Evolutionary conservation across 202 grass and related monocot genomes (phyloP).

Genomic region (Eragrostis tef): DNA sequence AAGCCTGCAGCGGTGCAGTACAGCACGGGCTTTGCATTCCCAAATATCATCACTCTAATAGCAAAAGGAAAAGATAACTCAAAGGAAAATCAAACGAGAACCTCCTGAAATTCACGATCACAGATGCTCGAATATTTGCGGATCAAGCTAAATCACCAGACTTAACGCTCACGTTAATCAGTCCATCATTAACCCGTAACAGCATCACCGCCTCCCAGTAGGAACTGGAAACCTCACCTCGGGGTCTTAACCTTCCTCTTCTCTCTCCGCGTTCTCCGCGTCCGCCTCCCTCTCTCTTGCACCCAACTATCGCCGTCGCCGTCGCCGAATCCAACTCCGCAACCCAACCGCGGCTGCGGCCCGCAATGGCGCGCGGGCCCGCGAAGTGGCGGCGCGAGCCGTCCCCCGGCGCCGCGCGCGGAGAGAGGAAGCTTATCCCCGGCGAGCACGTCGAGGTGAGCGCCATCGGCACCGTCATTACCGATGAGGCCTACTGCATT

Average conservation of each 20-base stretch:
- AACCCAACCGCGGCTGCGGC: not conserved
- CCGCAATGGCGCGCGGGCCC: constrained; percentile 35
- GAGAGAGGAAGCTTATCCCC: constrained; percentile 52
- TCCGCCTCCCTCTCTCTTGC: not conserved
- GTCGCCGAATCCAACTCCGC: not conserved
- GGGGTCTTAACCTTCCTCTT: not conserved
- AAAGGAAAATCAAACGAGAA: not conserved
- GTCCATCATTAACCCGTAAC: not conserved
- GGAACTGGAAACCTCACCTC: constrained; percentile 1
- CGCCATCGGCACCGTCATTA: not conserved
- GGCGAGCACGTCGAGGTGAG: constrained; percentile 62
- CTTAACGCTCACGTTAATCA: constrained; percentile 26
- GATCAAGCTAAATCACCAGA: constrained; percentile 7
- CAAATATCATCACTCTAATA: constrained; percentile 33
- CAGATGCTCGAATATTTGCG: not conserved
- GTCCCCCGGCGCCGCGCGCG: constrained; percentile 7
- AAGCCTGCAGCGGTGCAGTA: not conserved
- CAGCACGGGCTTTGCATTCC: constrained; percentile 25
- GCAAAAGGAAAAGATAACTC: not conserved
- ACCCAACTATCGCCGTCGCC: not conserved
- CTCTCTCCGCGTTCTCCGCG: not conserved
- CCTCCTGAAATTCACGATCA: not conserved
- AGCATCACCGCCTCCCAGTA: not conserved
- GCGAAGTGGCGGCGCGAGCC: constrained; percentile 45
- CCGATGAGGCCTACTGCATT: constrained; percentile 29